Percentiles rank a stretch among this genome's conserved stretches.
phyloP scores from a whole-genome alignment of 1,284 basidiomycete genomes.

The Cryptococcus sp. region DNA sequence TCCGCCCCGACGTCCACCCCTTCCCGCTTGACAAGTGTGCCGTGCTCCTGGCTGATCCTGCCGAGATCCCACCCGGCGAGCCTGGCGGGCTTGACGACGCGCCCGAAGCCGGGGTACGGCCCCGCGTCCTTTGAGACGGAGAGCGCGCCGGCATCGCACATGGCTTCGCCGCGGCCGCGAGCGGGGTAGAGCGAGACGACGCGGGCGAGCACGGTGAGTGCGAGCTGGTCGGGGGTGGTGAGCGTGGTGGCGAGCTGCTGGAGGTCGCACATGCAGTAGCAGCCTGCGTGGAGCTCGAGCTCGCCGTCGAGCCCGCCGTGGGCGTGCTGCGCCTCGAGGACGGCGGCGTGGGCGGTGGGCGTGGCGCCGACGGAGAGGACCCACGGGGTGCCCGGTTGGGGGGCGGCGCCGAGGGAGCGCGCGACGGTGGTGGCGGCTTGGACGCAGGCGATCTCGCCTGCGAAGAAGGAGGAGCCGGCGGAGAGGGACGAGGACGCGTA shows the following conservation, averaged over 20 bases:
- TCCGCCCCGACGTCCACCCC: conserved; percentile 18
- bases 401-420: conserved; percentile 35
- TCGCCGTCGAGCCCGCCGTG: conserved; percentile 27
- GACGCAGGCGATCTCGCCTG: conserved; percentile 68
- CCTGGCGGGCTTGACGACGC: conserved; percentile 54
- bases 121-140: conserved; percentile 83
- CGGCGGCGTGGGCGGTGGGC: conserved; percentile 60
- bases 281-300: conserved; percentile 59
- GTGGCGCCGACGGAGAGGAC: conserved; percentile 80
- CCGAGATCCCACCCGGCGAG: conserved; percentile 65
- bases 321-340: conserved; percentile 8
- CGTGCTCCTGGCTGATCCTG: conserved; percentile 75
- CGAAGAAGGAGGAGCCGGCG: conserved; percentile 64
- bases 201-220: conserved; percentile 66
- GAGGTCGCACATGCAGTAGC: conserved; percentile 78
- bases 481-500: conserved; percentile 66
- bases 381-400: conserved; percentile 51
- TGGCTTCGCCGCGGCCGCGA: conserved; percentile 49
- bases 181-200: conserved; percentile 74
- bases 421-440: conserved; percentile 64
- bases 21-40: conserved; percentile 56
- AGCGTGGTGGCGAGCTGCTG: conserved; percentile 75
- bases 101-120: conserved; percentile 65
- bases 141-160: conserved; percentile 77
- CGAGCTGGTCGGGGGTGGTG: conserved; percentile 58